Evolutionary conservation across 768 basidiomycete genomes (phyloP).

Genomic region (Tulasnella sp.): DNA sequence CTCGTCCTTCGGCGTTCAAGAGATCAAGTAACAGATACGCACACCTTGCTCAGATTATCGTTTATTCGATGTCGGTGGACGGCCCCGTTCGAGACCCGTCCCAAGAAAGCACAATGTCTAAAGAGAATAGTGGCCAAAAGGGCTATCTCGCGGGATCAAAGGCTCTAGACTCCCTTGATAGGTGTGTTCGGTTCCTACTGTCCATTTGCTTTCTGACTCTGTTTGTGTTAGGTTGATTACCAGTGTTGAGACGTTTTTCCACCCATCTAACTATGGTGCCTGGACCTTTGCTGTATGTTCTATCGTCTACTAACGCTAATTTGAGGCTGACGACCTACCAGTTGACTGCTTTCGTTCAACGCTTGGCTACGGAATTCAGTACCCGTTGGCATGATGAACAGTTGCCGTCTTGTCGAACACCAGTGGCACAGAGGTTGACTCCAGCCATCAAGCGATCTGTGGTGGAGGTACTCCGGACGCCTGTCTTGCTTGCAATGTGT

Average conservation of each 20-base stretch:
- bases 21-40: conserved; percentile 42
- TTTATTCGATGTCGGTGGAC: conserved; percentile 84
- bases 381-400: conserved; percentile 74
- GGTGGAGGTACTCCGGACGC: conserved; percentile 68
- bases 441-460: conserved; percentile 69
- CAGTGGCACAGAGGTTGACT: conserved; percentile 67
- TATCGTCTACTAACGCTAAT: neutral
- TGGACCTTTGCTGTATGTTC: conserved; percentile 55
- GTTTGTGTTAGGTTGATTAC: conserved; percentile 47
- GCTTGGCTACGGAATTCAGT: conserved; percentile 59
- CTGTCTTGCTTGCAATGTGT: conserved; percentile 73
- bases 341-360: conserved; percentile 62
- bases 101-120: conserved; percentile 28
- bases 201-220: neutral
- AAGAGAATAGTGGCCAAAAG: conserved; percentile 25
- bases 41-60: conserved; percentile 69
- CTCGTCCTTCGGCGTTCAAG: conserved; percentile 48
- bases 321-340: conserved; percentile 21
- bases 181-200: neutral
- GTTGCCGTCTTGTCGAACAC: conserved; percentile 62
- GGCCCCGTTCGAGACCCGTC: conserved; percentile 39
- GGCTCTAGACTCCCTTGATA: conserved; percentile 77
- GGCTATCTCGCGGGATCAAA: conserved; percentile 72
- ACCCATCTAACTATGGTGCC: conserved; percentile 80
- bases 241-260: conserved; percentile 89